Base-by-base conservation (phyloP, 1,284 basidiomycete genomes). In the Marasmius fiardii region DNA sequence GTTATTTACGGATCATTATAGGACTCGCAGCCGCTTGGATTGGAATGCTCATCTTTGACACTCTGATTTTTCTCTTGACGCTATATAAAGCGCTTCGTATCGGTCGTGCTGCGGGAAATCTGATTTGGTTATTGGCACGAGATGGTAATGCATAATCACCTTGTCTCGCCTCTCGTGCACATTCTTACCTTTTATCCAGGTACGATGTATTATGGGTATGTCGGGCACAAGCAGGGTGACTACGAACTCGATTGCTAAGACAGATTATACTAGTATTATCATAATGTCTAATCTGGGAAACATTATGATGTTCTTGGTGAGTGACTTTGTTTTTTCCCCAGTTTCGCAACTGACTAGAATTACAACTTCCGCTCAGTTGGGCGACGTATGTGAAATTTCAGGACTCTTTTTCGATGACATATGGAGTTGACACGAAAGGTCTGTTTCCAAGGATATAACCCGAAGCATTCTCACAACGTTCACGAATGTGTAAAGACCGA, bases 51-150 rank as follows among this genome's bases (percentile, higher is more conserved):
- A 59, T 72, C 11, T 75, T 75, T 51, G 76, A 78, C 56, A 56
- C 67, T 3, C 47, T 72, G 43, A 68, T 77, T 12, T 75, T 78
- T 55, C 61, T 58, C 3, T 68, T 77, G 62, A 79, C 77, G n/a
- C 57, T 77, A 16, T 73, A 69, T 58, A 77, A 77, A 57, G 69
- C 75, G 5, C 62, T 75, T 8, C 60, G 56, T 2, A 44, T 69
- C 0, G 65, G 64, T 10, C 63, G 65, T 8, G 56, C 51, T 21
- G 58, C 60, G 18, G 63, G 61, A 3, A 65, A 60, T 28, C 54
- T 77, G 23, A 47, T 74, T 8, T 55, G 53, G 24, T 56, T 73
- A n/a, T 53, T 77, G 20, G 54, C 75, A n/a, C 67, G 75, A 41
- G 74, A 76, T 65, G 72, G 72, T 70, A 57, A 43, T 68, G 58